Evolutionary conservation across 805 yeast genomes (phyloP).

Genomic region (Cyberlindnera mississippiensis): DNA sequence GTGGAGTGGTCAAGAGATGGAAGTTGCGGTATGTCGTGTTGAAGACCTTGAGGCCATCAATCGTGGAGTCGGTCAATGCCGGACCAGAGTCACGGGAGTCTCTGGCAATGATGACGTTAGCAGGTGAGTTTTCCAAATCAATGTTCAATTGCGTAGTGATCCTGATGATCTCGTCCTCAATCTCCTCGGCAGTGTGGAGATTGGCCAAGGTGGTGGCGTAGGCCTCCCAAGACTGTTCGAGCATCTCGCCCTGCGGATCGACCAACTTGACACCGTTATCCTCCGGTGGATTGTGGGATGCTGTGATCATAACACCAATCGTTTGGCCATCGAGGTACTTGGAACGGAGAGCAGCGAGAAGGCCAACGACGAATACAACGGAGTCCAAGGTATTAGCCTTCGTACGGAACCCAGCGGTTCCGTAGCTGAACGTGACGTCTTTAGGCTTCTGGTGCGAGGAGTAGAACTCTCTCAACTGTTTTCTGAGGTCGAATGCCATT

Average conservation of each 20-base stretch:
- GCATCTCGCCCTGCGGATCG: constrained; percentile 91
- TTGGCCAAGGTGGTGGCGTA: constrained; percentile 81
- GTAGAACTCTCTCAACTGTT: constrained; percentile 14
- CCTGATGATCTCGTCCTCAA: constrained; percentile 34
- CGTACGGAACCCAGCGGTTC: constrained; percentile 97
- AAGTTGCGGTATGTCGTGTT: constrained; percentile 48
- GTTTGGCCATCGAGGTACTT: constrained; percentile 59
- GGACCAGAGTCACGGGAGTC: constrained; percentile 90
- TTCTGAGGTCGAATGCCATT: constrained; percentile 15
- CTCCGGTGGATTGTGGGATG: constrained; percentile 88
- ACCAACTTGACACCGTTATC: constrained; percentile 94
- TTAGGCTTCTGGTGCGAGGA: constrained; percentile 37
- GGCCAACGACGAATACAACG: constrained; percentile 79
- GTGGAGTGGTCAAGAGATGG: constrained; percentile 87
- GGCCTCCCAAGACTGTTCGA: constrained; percentile 78
- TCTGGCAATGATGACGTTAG: constrained; percentile 62
- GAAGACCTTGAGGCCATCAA: constrained; percentile 54
- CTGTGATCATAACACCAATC: constrained; percentile 96
- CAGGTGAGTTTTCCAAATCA: constrained; percentile 38
- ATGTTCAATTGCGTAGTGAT: constrained; percentile 42
- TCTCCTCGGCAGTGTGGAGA: constrained; percentile 42
- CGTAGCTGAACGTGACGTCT: constrained; percentile 55
- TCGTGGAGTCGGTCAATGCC: constrained; percentile 51
- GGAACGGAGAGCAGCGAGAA: constrained; percentile 82
- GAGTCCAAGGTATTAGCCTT: constrained; percentile 67